Base-by-base conservation (phyloP, 1,284 basidiomycete species). In the Cryptococcus floricola region DNA sequence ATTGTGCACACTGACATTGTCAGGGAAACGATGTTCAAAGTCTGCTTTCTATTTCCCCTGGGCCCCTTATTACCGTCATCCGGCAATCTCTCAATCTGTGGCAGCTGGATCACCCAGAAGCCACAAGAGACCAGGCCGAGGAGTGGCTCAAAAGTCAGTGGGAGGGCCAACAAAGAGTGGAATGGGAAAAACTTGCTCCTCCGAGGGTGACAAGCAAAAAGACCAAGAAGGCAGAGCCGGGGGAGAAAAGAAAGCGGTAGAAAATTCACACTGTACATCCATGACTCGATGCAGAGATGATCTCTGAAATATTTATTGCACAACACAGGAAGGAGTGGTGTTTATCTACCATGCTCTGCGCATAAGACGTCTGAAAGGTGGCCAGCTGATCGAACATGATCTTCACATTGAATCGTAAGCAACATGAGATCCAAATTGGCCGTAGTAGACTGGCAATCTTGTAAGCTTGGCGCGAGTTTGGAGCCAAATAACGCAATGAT, bases 51-150 rank as follows among this genome's bases (percentile, higher is more conserved):
- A 76, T 78, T 3, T 82, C 80, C 59, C 81, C 86, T 1, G 89
- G 90, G 1, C 82, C 83, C 2, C 87, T 89, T 84, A 83, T 86
- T 6, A 81, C 83, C 28, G 74, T 80, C 25, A 81, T 87, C 18
- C 79, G 89, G n/a, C 76, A 80, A 18, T 81, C 80, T 39, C 81
- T 95, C 42, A 71, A 89, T 23, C 83, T 85, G 59, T 95, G 90
- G 89, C 91, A 93, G 70, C 81, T 96, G 12, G 85, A 84, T 39
- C 78, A 91, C 70, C 89, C 91, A 0, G 67, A 79, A 2, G 81
- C 80, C 0, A 83, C 83, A 1, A 83, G 83, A 65, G 85, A 84
- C 5, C 83, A 86, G 8, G 91, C 89, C 68, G 72, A 80, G 31
- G 70, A 69, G 23, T 95, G 89, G 89, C 75, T 97, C 4, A 49